These are phyloP conservation scores for Termitomyces sp. DNA, from an alignment of 1,284 basidiomycete genomes.

Conservation along the genomic window DNA sequence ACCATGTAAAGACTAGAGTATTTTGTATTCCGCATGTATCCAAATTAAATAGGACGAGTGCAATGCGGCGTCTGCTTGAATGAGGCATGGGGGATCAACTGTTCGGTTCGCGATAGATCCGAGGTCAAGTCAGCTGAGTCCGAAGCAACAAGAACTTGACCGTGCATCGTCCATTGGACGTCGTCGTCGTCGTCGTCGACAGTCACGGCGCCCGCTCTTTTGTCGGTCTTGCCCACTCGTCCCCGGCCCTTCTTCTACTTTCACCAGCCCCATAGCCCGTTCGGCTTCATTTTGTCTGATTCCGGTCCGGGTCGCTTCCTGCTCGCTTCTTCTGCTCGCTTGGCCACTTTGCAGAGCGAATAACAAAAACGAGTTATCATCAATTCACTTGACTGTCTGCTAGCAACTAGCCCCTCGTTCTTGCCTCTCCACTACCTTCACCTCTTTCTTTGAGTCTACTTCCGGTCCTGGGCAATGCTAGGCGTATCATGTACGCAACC, in stretches of 20 bases:
- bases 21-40: slow-evolving; percentile 9
- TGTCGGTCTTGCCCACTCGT: slow-evolving; percentile 15
- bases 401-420: slow-evolving; percentile 12
- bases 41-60: slow-evolving; percentile 8
- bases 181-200: slow-evolving; percentile 23
- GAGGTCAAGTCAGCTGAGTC: slow-evolving; percentile 20
- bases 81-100: slow-evolving; percentile 18
- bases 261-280: neutral
- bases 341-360: slow-evolving; percentile 17
- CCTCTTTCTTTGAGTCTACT: slow-evolving; percentile 23
- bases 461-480: slow-evolving; percentile 44
- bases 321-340: slow-evolving; percentile 19
- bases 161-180: slow-evolving; percentile 15
- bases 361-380: slow-evolving; percentile 12
- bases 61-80: slow-evolving; percentile 3
- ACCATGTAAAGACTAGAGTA: slow-evolving; percentile 2
- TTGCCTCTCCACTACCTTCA: slow-evolving; percentile 22
- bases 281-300: slow-evolving; percentile 11
- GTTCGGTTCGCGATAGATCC: slow-evolving; percentile 20
- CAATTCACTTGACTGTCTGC: slow-evolving; percentile 11
- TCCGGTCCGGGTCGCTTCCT: slow-evolving; percentile 17
- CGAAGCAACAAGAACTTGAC: slow-evolving; percentile 8
- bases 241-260: neutral
- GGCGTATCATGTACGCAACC: slow-evolving; percentile 60
- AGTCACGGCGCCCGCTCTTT: slow-evolving; percentile 21